Conservation (phyloP, 78 protist genomes). For the Dictyostelium capitatum region DNA sequence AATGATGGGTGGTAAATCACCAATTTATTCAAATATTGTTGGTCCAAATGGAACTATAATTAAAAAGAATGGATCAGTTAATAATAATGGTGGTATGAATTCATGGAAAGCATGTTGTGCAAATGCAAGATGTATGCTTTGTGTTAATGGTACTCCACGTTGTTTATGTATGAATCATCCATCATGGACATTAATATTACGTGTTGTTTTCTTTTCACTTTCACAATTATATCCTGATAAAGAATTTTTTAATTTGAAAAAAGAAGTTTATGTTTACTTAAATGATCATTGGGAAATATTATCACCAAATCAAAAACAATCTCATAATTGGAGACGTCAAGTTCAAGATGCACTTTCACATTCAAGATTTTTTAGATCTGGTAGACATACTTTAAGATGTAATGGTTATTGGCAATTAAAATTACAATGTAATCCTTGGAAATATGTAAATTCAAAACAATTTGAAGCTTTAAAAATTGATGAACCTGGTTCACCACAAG, state of each 20-base stretch:
- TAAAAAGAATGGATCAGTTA: too few species aligned
- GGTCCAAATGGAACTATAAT: too few species aligned
- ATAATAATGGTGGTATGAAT: too few species aligned
- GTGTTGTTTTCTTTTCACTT: slow-evolving; percentile 51
- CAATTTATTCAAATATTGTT: too few species aligned
- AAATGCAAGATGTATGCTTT: slow-evolving; percentile 41
- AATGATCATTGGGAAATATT: slow-evolving; percentile 80
- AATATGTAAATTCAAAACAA: slow-evolving; percentile 53
- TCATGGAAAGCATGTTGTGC: slow-evolving; percentile 50
- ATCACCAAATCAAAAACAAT: slow-evolving; percentile 71
- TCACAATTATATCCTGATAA: slow-evolving; percentile 53
- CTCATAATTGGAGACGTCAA: slow-evolving; percentile 75
- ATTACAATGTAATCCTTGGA: slow-evolving; percentile 72
- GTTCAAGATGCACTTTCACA: slow-evolving; percentile 77
- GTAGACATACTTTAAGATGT: slow-evolving; percentile 75
- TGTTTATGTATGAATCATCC: slow-evolving; percentile 80
- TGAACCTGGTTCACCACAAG: slow-evolving; percentile 11
- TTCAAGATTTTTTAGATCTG: slow-evolving; percentile 72
- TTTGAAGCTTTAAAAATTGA: slow-evolving; percentile 66
- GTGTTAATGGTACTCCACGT: slow-evolving; percentile 59
- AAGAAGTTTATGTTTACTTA: slow-evolving; percentile 72
- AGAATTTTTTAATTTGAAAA: slow-evolving; percentile 57
- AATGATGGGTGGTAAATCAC: not conserved
- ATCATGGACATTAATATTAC: slow-evolving; percentile 65
- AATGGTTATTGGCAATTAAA: slow-evolving; percentile 80